A percentile compares a stretch with the other conserved stretches of the same genome.
Conservation (phyloP, 2,329 filamentous ascomycete species). For the Aspergillus glaucus region DNA sequence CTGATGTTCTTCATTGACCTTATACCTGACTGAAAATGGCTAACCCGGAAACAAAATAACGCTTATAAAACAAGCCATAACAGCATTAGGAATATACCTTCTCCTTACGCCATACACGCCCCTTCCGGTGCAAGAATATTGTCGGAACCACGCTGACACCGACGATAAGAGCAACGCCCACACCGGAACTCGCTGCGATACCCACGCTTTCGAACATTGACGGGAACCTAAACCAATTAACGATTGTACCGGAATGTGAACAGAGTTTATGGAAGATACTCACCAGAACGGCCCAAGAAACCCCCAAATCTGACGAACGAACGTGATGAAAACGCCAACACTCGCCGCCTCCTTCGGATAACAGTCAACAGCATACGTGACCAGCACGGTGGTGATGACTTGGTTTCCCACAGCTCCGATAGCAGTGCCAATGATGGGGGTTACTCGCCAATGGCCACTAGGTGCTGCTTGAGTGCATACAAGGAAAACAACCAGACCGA, state of each 20-base stretch:
- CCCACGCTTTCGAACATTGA: constrained; percentile 31
- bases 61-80: not conserved
- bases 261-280: constrained; percentile 3
- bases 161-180: constrained; percentile 25
- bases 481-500: constrained; percentile 53
- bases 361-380: constrained; percentile 57
- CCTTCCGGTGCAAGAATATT: constrained; percentile 23
- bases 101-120: constrained; percentile 14
- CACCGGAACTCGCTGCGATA: constrained; percentile 24
- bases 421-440: constrained; percentile 51
- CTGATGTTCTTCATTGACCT: too few relatives aligned
- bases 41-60: too few relatives aligned
- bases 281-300: constrained; percentile 36
- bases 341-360: constrained; percentile 50
- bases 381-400: constrained; percentile 56
- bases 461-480: constrained; percentile 47
- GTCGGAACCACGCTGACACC: constrained; percentile 27
- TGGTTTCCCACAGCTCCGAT: constrained; percentile 54
- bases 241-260: not conserved
- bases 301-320: constrained; percentile 44
- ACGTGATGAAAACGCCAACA: constrained; percentile 57
- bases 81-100: not conserved
- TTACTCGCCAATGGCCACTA: constrained; percentile 48
- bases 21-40: too few relatives aligned
- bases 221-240: constrained; percentile 23